Base-by-base conservation (phyloP, 345 rosid genomes). In the Rhodamnia argentea region DNA sequence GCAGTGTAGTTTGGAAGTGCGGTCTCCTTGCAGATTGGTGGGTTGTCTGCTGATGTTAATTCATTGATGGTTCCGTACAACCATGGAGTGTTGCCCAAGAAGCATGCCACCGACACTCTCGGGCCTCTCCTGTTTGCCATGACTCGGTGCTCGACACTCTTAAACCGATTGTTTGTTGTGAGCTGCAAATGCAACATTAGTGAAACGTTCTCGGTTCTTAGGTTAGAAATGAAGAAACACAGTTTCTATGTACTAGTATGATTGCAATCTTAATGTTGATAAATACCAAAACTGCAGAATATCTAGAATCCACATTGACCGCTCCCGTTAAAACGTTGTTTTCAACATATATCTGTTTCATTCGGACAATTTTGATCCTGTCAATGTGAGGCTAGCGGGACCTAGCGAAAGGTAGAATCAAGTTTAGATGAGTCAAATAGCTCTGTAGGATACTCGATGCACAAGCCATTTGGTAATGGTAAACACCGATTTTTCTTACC, bases 41-140 rank as follows among this genome's bases (percentile, higher is more conserved):
- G 81, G 20, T 23, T 82, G 78, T 86, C 84, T 32, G 42, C 58
- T 37, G 84, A 27, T 10, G 9, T 42, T 15, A 86, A 82, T 84
- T 86, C 87, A 44, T 82, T 27, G 55, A 86, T 81, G 12, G 84
- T 58, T 40, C 84, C 78, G 57, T 86, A 82, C 42, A 32, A 27
- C 62, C 87, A 24, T 12, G 14, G 52, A 27, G 42, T 81, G 18
- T 55, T 44, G 29, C 70, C 12, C 10, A 78, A 86, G 13, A 86
- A 56, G 87, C 87, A 82, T 4, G 59, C 76, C 12, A 58, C 58
- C 2, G 81, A 86, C 42, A 86, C 84, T 82, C 84, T 86, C 14
- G 56, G 87, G 24, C 70, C 40, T 37, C 40, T 37, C 40, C 3
- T 37, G 40, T 37, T 37, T 37, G 40, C 40, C 40, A 37, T 37